Evolutionary conservation across 495 filamentous ascomycete genomes (phyloP).

Genomic region (Rusavskia elegans): DNA sequence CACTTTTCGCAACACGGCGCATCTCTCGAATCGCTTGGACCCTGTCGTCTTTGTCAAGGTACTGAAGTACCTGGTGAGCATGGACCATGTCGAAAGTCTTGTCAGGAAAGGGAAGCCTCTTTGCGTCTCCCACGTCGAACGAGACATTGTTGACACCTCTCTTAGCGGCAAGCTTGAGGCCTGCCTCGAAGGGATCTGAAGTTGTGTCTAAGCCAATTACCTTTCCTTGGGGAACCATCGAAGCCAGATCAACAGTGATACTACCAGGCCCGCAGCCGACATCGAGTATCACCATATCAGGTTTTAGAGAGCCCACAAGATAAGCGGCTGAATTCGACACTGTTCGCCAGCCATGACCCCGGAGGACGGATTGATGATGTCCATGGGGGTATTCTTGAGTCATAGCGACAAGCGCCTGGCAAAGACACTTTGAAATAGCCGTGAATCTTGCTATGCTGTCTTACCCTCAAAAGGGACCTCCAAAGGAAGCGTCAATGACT

Average conservation of each 20-base stretch:
- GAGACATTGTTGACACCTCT: conserved; percentile 25
- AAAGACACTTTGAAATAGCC: too few relatives aligned
- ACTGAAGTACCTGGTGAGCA: conserved; percentile 36
- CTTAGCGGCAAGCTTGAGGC: conserved; percentile 13
- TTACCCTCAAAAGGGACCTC: too few relatives aligned
- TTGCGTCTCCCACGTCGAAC: conserved; percentile 31
- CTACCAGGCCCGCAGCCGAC: conserved; percentile 43
- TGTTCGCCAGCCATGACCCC: conserved; percentile 35
- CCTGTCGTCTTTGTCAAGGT: conserved; percentile 27
- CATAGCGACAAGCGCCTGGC: too few relatives aligned
- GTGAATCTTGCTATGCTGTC: too few relatives aligned
- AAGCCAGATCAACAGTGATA: conserved; percentile 37
- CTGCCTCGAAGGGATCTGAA: not conserved
- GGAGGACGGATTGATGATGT: conserved; percentile 31
- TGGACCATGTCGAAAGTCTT: conserved; percentile 39
- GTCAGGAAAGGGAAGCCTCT: conserved; percentile 25
- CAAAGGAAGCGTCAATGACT: too few relatives aligned
- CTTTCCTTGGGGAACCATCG: conserved; percentile 27
- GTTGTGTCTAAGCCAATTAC: conserved; percentile 28
- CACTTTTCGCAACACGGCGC: conserved; percentile 29
- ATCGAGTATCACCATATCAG: conserved; percentile 35
- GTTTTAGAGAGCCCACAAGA: conserved; percentile 31
- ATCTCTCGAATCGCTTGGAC: conserved; percentile 30
- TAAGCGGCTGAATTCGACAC: conserved; percentile 33
- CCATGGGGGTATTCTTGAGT: conserved; percentile 27